phyloP scores from a whole-genome alignment of 78 protist species.

The Guillardia theta region DNA sequence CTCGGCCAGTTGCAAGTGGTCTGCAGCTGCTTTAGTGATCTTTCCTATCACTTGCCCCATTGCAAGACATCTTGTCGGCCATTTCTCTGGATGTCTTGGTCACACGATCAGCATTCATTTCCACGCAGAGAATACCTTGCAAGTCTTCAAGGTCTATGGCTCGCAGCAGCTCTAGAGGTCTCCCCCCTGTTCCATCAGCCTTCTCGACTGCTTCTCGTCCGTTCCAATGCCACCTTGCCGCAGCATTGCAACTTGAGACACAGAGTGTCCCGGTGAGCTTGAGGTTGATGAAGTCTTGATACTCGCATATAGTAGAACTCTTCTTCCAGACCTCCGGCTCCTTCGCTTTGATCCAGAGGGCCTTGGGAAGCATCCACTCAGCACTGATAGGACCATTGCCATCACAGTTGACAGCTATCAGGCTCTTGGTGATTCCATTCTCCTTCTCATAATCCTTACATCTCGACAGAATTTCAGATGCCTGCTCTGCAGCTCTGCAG shows the following conservation, averaged over 20 bases:
- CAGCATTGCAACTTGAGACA: constrained; percentile 11
- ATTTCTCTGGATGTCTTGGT: too few relatives aligned
- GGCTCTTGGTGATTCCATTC: background rate
- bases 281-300: constrained; percentile 37
- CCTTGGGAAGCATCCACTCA: constrained; percentile 52
- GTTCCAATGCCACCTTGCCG: constrained; percentile 43
- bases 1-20: background rate
- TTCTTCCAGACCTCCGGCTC: background rate
- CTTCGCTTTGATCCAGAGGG: background rate
- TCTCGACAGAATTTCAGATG: background rate
- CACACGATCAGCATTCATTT: background rate
- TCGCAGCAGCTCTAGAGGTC: background rate
- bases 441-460: background rate
- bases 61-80: background rate
- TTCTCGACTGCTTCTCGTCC: background rate
- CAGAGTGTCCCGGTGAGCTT: background rate
- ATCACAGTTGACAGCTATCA: background rate
- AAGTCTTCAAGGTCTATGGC: background rate
- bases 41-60: background rate
- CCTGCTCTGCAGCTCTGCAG: background rate
- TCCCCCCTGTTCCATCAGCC: background rate
- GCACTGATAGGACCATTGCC: constrained; percentile 37
- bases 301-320: constrained; percentile 24
- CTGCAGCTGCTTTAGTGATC: background rate
- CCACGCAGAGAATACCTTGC: background rate